Percentiles rank a stretch among this genome's conserved stretches.
phyloP scores from a whole-genome alignment of 192 early-diverging fungal genomes.

The Paraglomus occultum region DNA sequence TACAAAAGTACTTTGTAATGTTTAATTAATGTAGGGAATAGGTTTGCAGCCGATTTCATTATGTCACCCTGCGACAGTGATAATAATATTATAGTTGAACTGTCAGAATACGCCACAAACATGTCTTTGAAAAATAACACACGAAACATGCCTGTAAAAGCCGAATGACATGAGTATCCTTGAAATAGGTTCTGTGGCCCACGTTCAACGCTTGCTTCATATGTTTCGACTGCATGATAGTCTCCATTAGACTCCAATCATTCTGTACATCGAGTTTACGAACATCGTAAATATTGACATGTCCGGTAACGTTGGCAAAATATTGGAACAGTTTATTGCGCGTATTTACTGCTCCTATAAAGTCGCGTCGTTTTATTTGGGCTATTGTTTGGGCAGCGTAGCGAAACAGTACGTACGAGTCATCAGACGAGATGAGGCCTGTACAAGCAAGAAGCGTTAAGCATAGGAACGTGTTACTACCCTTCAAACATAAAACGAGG shows the following conservation, averaged over 20 bases:
- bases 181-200: conserved; percentile 43
- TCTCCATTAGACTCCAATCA: conserved; percentile 59
- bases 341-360: conserved; percentile 44
- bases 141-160: conserved; percentile 34
- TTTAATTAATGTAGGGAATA: conserved; percentile 57
- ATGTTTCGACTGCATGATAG: conserved; percentile 51
- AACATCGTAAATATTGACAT: conserved; percentile 77
- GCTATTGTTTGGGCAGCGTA: conserved; percentile 40
- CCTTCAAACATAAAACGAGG: no score
- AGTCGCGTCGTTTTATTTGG: conserved; percentile 48
- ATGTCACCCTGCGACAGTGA: conserved; percentile 49
- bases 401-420: conserved; percentile 40
- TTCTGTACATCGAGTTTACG: conserved; percentile 62
- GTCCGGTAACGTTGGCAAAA: conserved; percentile 65
- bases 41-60: conserved; percentile 58
- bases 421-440: conserved; percentile 48
- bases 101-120: no score
- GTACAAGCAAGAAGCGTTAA: background rate
- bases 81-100: conserved; percentile 12
- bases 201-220: conserved; percentile 65
- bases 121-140: background rate
- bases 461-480: no score
- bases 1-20: conserved; percentile 57
- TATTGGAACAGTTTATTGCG: conserved; percentile 62
- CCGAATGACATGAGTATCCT: conserved; percentile 53